A percentile compares a stretch with the other conserved stretches of the same genome.
phyloP scores from a whole-genome alignment of 129 eudicot genomes.

The Centella asiatica region DNA sequence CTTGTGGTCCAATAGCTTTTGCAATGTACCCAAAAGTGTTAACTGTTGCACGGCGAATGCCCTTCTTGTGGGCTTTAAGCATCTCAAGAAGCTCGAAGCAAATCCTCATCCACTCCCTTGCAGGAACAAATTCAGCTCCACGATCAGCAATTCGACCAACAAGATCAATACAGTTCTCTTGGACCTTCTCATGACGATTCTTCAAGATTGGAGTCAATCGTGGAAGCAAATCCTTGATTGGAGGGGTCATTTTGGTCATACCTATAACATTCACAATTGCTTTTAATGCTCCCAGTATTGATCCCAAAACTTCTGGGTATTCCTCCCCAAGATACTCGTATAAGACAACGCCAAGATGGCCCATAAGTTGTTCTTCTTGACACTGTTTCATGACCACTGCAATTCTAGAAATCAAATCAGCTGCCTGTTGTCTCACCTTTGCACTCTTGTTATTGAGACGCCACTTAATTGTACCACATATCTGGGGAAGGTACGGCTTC shows the following conservation, averaged over 20 bases:
- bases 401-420: constrained; percentile 76
- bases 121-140: constrained; percentile 96
- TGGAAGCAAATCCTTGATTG: constrained; percentile 86
- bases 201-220: constrained; percentile 85
- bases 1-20: constrained; percentile 96
- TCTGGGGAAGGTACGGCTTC: constrained; percentile 91
- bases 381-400: constrained; percentile 98
- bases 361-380: constrained; percentile 93
- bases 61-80: constrained; percentile 98
- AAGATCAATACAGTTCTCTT: constrained; percentile 91
- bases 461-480: constrained; percentile 96
- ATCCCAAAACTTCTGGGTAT: constrained; percentile 96
- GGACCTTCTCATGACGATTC: constrained; percentile 95
- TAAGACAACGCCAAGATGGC: constrained; percentile 94
- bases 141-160: constrained; percentile 97
- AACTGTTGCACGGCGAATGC: constrained; percentile 91
- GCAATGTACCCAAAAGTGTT: constrained; percentile 97
- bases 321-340: constrained; percentile 96
- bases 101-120: constrained; percentile 97
- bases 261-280: constrained; percentile 93
- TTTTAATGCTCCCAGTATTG: constrained; percentile 87
- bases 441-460: constrained; percentile 93
- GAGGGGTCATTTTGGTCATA: constrained; percentile 98
- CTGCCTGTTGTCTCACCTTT: constrained; percentile 91
- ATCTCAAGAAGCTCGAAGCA: constrained; percentile 97